Evolutionary conservation across 202 grass and related monocot genomes (phyloP), one percentile per base, ranked within the genome.

Genomic region (Elaeis oleifera): DNA sequence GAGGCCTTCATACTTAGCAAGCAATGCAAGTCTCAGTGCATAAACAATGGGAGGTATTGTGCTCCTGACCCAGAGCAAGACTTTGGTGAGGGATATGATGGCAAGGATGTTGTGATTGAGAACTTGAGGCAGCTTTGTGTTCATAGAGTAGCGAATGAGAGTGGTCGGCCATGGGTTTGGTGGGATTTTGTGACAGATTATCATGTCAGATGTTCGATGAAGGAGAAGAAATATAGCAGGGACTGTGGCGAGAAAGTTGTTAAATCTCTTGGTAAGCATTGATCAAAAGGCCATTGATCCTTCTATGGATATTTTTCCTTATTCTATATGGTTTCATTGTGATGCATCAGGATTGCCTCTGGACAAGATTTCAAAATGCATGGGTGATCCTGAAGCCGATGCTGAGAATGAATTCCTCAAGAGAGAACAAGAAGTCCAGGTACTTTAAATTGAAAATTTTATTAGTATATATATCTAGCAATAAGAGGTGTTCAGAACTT

Each of bases 101-200:
- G 94, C 0, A 69, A 54, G n/a, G 94, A 97, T 65, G 58, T 97
- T 50, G 84, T 97, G 53, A 0, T 71, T 6, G 94, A 97, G 76
- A 97, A 97, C 77, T 71, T 92, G 50, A 55, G 94, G 64, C 94
- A 97, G 69, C 83, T 97, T 8, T 97, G 94, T 71, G 94, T 97
- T 18, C 88, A 97, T 71, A 78, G 94, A 21, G 82, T 80, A 5
- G 94, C 84, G 17, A 92, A 80, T 64, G 63, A 70, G 19, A 49
- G 16, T 8, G 61, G 70, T 14, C 20, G 58, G 51, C 64, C 94
- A 0, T 97, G 94, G 94, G 56, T 75, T 11, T 97, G 94, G 94
- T 97, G 94, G 94, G 85, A 97, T 76, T 92, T 83, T 61, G 88
- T 84, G 14, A 70, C 59, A 3, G 94, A 99, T 62, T 99, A 99